phyloP scores from a whole-genome alignment of 805 yeast species.

The Helenozyma rhizophorensis region DNA sequence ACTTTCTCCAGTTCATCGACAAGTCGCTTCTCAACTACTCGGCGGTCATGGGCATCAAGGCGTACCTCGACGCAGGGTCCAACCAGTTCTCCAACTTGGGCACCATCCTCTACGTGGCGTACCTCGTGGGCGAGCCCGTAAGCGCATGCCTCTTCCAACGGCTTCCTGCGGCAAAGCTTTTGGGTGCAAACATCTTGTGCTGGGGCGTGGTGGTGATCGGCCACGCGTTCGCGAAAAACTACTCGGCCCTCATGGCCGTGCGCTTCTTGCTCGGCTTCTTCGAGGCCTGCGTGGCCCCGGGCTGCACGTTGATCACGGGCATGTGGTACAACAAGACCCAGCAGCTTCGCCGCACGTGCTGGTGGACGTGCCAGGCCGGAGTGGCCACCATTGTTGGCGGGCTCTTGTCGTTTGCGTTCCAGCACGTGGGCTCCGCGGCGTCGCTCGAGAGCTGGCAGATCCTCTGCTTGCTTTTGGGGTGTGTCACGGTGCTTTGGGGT shows the following conservation, averaged over 20 bases:
- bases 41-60: constrained; percentile 59
- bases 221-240: constrained; percentile 30
- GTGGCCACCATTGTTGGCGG: constrained; percentile 49
- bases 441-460: constrained; percentile 56
- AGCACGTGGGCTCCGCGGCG: constrained; percentile 35
- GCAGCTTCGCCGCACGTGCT: constrained; percentile 49
- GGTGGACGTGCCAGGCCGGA: constrained; percentile 58
- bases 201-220: constrained; percentile 53
- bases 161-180: constrained; percentile 49
- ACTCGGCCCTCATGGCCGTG: constrained; percentile 53
- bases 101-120: constrained; percentile 51
- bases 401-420: constrained; percentile 43
- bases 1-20: constrained; percentile 55
- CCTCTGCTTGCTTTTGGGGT: constrained; percentile 53
- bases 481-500: constrained; percentile 50
- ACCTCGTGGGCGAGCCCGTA: constrained; percentile 52
- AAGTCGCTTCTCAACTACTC: constrained; percentile 55
- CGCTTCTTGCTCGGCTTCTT: constrained; percentile 51
- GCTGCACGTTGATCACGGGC: constrained; percentile 52
- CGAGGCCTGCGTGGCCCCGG: constrained; percentile 54
- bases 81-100: constrained; percentile 48
- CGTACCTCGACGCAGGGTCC: constrained; percentile 37
- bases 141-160: constrained; percentile 39
- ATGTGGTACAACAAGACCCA: constrained; percentile 58
- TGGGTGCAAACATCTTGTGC: constrained; percentile 41